Conservation (phyloP, 1,284 basidiomycete species). For the Pterulicium gracile region DNA sequence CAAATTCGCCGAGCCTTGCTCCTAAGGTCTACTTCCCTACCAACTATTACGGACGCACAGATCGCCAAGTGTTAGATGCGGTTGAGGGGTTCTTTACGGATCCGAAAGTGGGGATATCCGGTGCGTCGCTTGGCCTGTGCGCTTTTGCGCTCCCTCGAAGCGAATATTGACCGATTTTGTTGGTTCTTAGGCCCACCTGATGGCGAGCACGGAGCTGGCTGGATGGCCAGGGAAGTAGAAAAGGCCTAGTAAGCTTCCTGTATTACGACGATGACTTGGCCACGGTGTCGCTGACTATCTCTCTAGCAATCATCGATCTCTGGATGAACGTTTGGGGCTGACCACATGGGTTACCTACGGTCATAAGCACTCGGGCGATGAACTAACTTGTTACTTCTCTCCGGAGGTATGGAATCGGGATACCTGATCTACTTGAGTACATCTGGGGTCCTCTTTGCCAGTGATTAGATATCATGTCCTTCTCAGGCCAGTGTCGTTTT, state of each 20-base stretch:
- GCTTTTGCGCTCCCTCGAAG: not conserved
- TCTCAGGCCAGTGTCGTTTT: too few relatives aligned
- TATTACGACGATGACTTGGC: not conserved
- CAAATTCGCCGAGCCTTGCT: constrained; percentile 15
- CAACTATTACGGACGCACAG: constrained; percentile 19
- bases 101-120: constrained; percentile 7
- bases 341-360: constrained; percentile 21
- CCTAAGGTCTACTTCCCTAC: constrained; percentile 21
- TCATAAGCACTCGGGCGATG: constrained; percentile 19
- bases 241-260: constrained; percentile 15
- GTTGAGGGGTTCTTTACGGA: constrained; percentile 17
- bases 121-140: not conserved
- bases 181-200: constrained; percentile 6
- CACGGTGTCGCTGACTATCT: constrained; percentile 6
- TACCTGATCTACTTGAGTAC: not conserved
- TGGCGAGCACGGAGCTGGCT: constrained; percentile 10
- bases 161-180: not conserved
- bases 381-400: constrained; percentile 21
- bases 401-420: constrained; percentile 18
- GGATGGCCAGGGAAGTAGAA: constrained; percentile 18
- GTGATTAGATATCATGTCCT: too few relatives aligned
- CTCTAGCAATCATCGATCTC: constrained; percentile 16
- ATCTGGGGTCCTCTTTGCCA: too few relatives aligned
- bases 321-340: constrained; percentile 15
- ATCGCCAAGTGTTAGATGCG: constrained; percentile 15